phyloP scores from a whole-genome alignment of 2,329 filamentous ascomycete genomes.

The Pseudogymnoascus sp. region DNA sequence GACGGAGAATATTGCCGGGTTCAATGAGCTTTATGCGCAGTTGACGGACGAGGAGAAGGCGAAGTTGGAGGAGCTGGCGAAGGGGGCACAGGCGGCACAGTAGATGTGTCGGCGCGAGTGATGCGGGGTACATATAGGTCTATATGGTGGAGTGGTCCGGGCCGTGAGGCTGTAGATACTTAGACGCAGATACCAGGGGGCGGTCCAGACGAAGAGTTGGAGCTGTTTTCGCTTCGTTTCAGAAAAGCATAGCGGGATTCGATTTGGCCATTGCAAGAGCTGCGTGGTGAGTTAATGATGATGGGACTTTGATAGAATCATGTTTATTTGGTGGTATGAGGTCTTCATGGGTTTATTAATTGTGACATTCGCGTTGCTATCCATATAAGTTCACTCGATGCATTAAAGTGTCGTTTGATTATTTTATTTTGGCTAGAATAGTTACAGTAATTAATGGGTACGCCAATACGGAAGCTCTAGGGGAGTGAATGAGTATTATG shows the following conservation, averaged over 20 bases:
- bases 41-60: conserved; percentile 36
- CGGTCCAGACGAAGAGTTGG: neutral
- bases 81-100: conserved; percentile 10
- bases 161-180: neutral
- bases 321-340: neutral
- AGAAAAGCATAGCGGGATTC: conserved; percentile 3
- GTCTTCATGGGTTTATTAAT: neutral
- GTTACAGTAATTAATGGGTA: neutral
- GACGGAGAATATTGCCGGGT: conserved; percentile 28
- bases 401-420: neutral
- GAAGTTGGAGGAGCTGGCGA: conserved; percentile 35
- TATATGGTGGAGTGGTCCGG: neutral
- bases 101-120: neutral
- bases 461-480: neutral
- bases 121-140: neutral
- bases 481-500: neutral
- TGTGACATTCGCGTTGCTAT: neutral
- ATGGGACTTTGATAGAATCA: neutral
- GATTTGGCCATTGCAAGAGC: conserved; percentile 6
- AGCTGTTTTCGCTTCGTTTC: conserved; percentile 2
- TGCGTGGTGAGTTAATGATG: neutral
- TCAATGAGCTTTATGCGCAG: conserved; percentile 29
- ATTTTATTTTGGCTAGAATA: neutral
- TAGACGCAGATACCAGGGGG: neutral
- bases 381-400: neutral